phyloP scores from a whole-genome alignment of 208 protist species.

The Crithidia acanthocephali region DNA sequence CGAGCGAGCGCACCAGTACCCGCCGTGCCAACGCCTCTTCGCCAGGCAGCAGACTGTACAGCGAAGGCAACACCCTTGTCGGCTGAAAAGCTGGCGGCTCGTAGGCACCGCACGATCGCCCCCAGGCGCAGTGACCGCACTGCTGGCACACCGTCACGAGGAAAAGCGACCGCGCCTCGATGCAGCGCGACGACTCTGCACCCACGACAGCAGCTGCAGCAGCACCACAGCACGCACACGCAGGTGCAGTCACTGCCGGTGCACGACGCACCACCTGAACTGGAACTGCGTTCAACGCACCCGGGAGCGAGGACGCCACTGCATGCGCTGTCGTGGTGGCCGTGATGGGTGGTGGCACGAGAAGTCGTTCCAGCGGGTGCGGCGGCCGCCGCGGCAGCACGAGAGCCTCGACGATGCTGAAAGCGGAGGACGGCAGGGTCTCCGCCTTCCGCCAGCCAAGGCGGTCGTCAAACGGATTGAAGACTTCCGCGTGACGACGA shows the following conservation, averaged over 20 bases:
- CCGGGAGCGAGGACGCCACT: background rate
- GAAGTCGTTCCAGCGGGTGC: background rate
- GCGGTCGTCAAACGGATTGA: slow-evolving; percentile 23
- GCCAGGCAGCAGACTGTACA: slow-evolving; percentile 14
- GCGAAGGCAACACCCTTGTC: background rate
- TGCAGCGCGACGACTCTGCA: background rate
- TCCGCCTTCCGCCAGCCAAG: slow-evolving; percentile 10
- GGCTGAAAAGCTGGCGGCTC: background rate
- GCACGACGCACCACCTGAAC: background rate
- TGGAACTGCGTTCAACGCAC: background rate
- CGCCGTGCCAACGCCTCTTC: slow-evolving; percentile 34
- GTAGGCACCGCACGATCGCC: slow-evolving; percentile 27
- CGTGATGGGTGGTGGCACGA: background rate
- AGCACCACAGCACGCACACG: slow-evolving; percentile 17
- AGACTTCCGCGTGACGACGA: slow-evolving; percentile 12
- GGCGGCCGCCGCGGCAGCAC: background rate
- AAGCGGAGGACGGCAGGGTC: background rate
- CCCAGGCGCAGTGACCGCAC: slow-evolving; percentile 28
- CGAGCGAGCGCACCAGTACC: slow-evolving; percentile 27
- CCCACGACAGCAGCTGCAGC: background rate
- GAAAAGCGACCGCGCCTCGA: slow-evolving; percentile 1
- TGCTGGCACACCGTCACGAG: slow-evolving; percentile 18
- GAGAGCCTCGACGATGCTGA: background rate
- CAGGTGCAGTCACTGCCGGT: background rate
- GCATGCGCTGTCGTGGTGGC: background rate